phyloP scores from a whole-genome alignment of 148 eudicot genomes.

The Amaranthus cruentus region DNA sequence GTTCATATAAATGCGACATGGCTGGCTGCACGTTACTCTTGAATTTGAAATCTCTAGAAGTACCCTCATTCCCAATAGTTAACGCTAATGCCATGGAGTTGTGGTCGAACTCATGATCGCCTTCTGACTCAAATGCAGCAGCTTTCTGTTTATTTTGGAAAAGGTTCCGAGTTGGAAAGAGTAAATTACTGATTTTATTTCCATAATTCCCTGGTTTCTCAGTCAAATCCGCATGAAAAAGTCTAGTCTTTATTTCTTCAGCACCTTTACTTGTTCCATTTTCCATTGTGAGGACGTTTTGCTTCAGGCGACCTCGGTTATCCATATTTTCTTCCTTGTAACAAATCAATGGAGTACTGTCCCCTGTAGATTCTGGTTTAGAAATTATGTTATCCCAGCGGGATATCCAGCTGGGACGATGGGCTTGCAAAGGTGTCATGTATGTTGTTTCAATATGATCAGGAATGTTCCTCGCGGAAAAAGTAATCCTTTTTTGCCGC shows the following conservation, averaged over 20 bases:
- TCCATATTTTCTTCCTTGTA: conserved; percentile 11
- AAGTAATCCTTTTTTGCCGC: not conserved
- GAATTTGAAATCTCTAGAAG: conserved; percentile 17
- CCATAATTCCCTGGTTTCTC: conserved; percentile 11
- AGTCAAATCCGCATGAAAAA: conserved; percentile 17
- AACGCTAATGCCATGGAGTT: conserved; percentile 23
- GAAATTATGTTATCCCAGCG: conserved; percentile 40
- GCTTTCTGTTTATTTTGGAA: conserved; percentile 3
- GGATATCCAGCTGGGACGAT: conserved; percentile 53
- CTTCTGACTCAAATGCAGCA: not conserved
- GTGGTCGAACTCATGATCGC: conserved; percentile 18
- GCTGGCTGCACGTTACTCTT: conserved; percentile 18
- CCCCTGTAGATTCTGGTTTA: conserved; percentile 21
- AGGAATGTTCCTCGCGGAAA: conserved; percentile 26
- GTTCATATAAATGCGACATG: conserved; percentile 17
- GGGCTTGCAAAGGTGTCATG: conserved; percentile 27
- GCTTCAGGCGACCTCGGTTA: conserved; percentile 8
- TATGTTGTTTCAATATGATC: conserved; percentile 28
- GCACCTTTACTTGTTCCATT: conserved; percentile 24
- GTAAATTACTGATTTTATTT: conserved; percentile 1
- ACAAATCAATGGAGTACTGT: conserved; percentile 18
- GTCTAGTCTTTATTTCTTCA: conserved; percentile 30
- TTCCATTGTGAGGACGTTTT: conserved; percentile 19
- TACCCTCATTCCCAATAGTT: conserved; percentile 26
- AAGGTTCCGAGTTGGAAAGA: conserved; percentile 16